These are phyloP conservation scores for Erythrobasidium hasegawianum DNA, from an alignment of 1,284 basidiomycete genomes.

Conservation along the genomic window DNA sequence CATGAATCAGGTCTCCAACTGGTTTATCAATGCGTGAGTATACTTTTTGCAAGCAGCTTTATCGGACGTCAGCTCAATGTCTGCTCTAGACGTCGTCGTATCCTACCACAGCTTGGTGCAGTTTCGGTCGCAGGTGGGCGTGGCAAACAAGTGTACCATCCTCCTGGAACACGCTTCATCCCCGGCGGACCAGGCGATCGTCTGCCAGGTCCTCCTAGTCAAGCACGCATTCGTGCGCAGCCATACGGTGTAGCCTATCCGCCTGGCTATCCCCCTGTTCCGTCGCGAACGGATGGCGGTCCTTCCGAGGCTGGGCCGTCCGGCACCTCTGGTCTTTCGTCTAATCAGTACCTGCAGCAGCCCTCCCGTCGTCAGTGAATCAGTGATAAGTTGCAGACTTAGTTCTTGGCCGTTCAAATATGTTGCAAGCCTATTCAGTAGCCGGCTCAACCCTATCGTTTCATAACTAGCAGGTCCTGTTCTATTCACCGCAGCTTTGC, in stretches of 20 bases:
- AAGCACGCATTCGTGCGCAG: conserved; percentile 7
- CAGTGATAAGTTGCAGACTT: too few relatives aligned
- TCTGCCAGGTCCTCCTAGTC: neutral
- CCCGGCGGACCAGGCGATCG: neutral
- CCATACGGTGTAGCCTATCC: conserved; percentile 13
- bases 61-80: neutral
- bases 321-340: neutral
- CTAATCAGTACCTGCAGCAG: neutral
- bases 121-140: conserved; percentile 21
- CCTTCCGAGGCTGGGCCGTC: neutral
- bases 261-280: neutral
- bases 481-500: neutral
- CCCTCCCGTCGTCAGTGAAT: too few relatives aligned
- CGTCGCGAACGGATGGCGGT: conserved; percentile 2
- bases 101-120: conserved; percentile 16
- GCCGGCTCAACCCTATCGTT: neutral
- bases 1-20: conserved; percentile 34
- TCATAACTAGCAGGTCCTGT: neutral
- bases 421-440: neutral
- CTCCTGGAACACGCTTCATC: conserved; percentile 11
- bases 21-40: conserved; percentile 35
- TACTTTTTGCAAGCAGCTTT: too few relatives aligned
- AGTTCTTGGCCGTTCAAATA: too few relatives aligned
- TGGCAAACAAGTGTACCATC: conserved; percentile 29
- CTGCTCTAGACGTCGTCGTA: conserved; percentile 16